Evolutionary conservation across 108 stramenopile species (phyloP).

Genomic region (Stephanodiscus minutulus): DNA sequence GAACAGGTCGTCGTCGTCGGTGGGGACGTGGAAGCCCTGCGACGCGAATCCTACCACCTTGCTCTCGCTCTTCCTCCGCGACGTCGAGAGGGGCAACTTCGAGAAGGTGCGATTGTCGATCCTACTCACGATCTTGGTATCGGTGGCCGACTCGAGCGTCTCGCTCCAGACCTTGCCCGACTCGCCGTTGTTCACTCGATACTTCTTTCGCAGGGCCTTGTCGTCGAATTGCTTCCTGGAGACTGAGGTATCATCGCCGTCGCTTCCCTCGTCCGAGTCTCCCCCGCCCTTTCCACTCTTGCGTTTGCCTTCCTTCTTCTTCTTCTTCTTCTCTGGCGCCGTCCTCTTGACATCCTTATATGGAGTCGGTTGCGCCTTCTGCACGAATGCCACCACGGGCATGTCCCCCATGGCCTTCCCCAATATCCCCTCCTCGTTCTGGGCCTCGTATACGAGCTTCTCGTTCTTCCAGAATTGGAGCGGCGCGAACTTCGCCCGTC

Average conservation of each 20-base stretch:
- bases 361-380: slow-evolving; percentile 76
- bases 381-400: slow-evolving; percentile 71
- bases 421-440: slow-evolving; percentile 53
- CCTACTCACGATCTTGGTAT: slow-evolving; percentile 70
- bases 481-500: slow-evolving; percentile 59
- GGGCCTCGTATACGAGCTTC: slow-evolving; percentile 70
- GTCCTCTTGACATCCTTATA: slow-evolving; percentile 63
- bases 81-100: slow-evolving; percentile 58
- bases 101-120: slow-evolving; percentile 57
- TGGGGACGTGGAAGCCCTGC: slow-evolving; percentile 82
- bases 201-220: slow-evolving; percentile 60
- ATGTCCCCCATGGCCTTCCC: slow-evolving; percentile 74
- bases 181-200: slow-evolving; percentile 63
- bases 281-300: slow-evolving; percentile 19
- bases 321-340: slow-evolving; percentile 21
- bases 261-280: slow-evolving; percentile 9
- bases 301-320: slow-evolving; percentile 27
- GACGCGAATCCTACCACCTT: slow-evolving; percentile 78
- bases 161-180: slow-evolving; percentile 77
- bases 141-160: slow-evolving; percentile 42
- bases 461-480: slow-evolving; percentile 92
- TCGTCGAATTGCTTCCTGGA: slow-evolving; percentile 57
- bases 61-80: slow-evolving; percentile 62
- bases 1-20: slow-evolving; percentile 60
- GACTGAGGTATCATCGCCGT: slow-evolving; percentile 7